Evolutionary conservation across 768 basidiomycete species (phyloP), one percentile per base, ranked within the genome.

Genomic region (Russula foetens): DNA sequence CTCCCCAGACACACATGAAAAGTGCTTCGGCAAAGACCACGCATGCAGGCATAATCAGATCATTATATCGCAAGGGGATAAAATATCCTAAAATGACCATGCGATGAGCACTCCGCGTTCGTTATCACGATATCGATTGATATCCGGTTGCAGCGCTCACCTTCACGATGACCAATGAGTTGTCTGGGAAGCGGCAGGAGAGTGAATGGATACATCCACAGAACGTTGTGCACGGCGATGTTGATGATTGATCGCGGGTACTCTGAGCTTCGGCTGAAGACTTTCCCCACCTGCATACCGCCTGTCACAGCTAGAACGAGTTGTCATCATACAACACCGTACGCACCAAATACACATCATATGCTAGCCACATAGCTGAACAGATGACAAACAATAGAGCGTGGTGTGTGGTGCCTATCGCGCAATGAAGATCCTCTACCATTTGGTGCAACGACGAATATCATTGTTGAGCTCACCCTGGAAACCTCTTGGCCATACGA

Each of bases 1-100:
- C 21, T 33, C 49, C 49, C 12, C 2, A 17, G 1, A 15, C 0
- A 9, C 4, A 0, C 21, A 50, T 6, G n/a, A 35, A 14, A 19
- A 4, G 0, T 14, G n/a, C 33, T 35, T 51, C 49, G 7, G 2
- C 11, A 21, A 50, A n/a, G n/a, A 35, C 33, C 21, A 35, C 5
- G n/a, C 23, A 4, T 21, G 14, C n/a, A 3, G 2, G 4, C n/a
- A 50, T 12, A 1, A 21, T 21, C n/a, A 50, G 2, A 23, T 19
- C 2, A 7, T 0, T 12, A n/a, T 6, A 5, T 33, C 0, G 1
- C 2, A 29, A 6, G 9, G 19, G 9, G 31, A 33, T 4, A 21
- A 33, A 6, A 7, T 33, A 23, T 19, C 31, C 31, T 49, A n/a
- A n/a, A n/a, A 33, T 33, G 5, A 33, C 31, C 31, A 33, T 33